Evolutionary conservation across 2,329 filamentous ascomycete genomes (phyloP), one percentile per base, ranked within the genome.

Genomic region (Talaromyces sp.): DNA sequence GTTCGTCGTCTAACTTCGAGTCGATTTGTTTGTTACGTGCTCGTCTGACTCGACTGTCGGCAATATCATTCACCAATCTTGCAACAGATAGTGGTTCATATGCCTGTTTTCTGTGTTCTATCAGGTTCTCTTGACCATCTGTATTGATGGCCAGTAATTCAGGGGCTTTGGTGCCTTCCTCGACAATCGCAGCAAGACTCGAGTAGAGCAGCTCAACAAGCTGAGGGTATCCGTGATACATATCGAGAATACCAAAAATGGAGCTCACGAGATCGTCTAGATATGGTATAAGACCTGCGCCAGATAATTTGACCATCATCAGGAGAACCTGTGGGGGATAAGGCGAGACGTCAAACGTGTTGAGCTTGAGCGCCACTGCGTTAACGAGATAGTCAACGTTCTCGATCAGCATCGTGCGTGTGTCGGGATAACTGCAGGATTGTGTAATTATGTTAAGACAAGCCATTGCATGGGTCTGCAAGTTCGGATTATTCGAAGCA

Each of bases 361-460:
- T 97, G 7, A 99, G 83, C 65, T 92, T 90, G 64, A 98, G 77
- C 0, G 91, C 91, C 16, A 99, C 86, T 0, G 95, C 91, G 71
- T 98, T 98, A 65, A 98, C 88, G 77, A 99, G 90, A 73, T 99
- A 99, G 75, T 99, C 95, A 16, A 92, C 93, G 65, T 99, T 99
- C 59, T 90, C 87, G 31, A 98, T 85, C 42, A 99, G 88, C 67
- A 99, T 80, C 16, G 90, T 86, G 28, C 89, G 88, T 4, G 93
- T 89, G 68, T 83, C 87, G 0, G 72, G 65, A 70, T 98, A 99
- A 1, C 84, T 86, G 69, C 92, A 97, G 0, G 88, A 83, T 2
- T 76, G 72, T 0, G 93, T 88, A n/a, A 97, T 81, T 18, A 87
- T 85, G 70, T 97, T 95, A 14, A 99, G 81, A 39, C 90, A 90